phyloP scores from a whole-genome alignment of 441 rosid species.

The Eruca vesicaria region DNA sequence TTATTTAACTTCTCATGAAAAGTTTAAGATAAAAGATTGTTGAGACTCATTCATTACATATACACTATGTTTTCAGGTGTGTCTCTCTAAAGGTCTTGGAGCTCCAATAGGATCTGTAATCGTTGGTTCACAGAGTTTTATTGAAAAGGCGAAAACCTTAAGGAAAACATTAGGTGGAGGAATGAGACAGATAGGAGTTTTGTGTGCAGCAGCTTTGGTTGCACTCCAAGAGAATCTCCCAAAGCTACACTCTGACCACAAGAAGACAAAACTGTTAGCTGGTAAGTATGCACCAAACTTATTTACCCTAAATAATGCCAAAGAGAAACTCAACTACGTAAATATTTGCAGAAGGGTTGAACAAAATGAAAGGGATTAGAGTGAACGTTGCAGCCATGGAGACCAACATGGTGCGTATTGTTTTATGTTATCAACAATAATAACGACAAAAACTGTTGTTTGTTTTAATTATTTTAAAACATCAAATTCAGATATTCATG shows the following conservation, averaged over 20 bases:
- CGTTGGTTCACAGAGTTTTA: slow-evolving; percentile 81
- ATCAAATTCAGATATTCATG: slow-evolving; percentile 51
- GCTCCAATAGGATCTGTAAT: slow-evolving; percentile 91
- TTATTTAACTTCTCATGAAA: background rate
- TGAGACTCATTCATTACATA: background rate
- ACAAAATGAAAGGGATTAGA: slow-evolving; percentile 70
- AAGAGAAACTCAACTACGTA: too few species aligned
- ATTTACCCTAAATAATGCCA: too few species aligned
- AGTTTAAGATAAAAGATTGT: background rate
- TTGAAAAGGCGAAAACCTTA: slow-evolving; percentile 74
- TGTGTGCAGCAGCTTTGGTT: slow-evolving; percentile 80
- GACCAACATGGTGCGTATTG: slow-evolving; percentile 71
- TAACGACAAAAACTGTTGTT: background rate
- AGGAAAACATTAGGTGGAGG: slow-evolving; percentile 96
- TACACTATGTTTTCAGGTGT: slow-evolving; percentile 47
- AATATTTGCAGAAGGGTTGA: slow-evolving; percentile 61
- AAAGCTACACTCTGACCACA: slow-evolving; percentile 81
- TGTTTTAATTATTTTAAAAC: background rate
- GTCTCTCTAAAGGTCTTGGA: slow-evolving; percentile 89
- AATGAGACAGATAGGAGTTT: slow-evolving; percentile 82
- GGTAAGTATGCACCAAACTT: slow-evolving; percentile 40
- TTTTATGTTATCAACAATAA: background rate
- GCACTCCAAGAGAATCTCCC: slow-evolving; percentile 65
- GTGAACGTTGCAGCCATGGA: slow-evolving; percentile 67
- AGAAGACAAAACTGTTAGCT: slow-evolving; percentile 75